phyloP scores from a whole-genome alignment of 805 yeast genomes.

The Brettanomyces naardenensis region DNA sequence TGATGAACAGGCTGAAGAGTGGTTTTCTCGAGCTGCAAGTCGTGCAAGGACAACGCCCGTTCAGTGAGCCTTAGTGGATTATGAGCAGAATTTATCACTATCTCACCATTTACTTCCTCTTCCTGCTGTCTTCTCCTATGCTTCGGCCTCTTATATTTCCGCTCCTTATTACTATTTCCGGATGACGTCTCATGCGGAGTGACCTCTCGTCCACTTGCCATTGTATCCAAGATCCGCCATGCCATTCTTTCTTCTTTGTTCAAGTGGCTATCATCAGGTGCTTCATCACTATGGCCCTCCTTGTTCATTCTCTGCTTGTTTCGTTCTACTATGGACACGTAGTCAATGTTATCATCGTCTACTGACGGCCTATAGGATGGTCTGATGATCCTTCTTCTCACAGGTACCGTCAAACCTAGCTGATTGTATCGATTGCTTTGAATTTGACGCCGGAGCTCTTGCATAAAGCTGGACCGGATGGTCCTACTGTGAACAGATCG shows the following conservation, averaged over 20 bases:
- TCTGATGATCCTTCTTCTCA: neutral
- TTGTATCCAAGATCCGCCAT: conserved; percentile 23
- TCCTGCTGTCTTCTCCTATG: neutral
- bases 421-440: conserved; percentile 14
- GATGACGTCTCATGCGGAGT: no score
- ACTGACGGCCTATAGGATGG: neutral
- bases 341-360: conserved; percentile 14
- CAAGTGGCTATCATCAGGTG: neutral
- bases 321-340: conserved; percentile 18
- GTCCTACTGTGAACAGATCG: conserved; percentile 4
- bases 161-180: neutral
- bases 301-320: conserved; percentile 6
- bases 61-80: no score
- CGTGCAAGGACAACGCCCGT: conserved; percentile 2
- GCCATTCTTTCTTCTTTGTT: conserved; percentile 22
- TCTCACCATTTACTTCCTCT: neutral
- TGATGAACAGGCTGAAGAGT: neutral
- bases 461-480: conserved; percentile 6
- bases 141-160: conserved; percentile 1
- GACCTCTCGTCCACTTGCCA: conserved; percentile 6
- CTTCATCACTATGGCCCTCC: neutral
- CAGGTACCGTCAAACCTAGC: conserved; percentile 14
- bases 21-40: neutral
- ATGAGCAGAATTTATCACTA: no score
- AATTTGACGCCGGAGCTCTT: conserved; percentile 17